Evolutionary conservation across 2,329 filamentous ascomycete genomes (phyloP).

Genomic region (Arthrobotrys musiformis): DNA sequence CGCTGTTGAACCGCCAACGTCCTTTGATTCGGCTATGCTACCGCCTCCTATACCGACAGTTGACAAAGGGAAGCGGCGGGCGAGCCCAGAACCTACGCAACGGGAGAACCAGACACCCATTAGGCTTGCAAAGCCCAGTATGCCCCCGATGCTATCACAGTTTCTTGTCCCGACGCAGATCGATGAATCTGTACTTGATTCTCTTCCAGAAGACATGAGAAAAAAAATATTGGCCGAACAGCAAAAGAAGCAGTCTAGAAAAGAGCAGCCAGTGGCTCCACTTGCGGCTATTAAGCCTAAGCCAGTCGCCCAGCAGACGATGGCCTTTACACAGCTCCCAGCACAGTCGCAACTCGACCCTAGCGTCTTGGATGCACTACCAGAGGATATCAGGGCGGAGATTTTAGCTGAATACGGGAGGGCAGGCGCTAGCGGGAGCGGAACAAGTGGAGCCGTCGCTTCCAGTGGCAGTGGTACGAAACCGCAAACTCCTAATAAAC

Average conservation of each 20-base stretch:
- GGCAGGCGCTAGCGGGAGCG: constrained; percentile 29
- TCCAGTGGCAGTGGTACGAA: constrained; percentile 58
- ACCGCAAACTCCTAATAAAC: constrained; percentile 70
- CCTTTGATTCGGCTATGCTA: constrained; percentile 66
- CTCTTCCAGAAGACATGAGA: constrained; percentile 84
- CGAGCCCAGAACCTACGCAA: constrained; percentile 59
- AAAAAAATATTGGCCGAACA: constrained; percentile 75
- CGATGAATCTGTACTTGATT: constrained; percentile 82
- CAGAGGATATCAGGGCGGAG: constrained; percentile 85
- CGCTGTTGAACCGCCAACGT: constrained; percentile 64
- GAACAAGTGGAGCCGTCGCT: constrained; percentile 37
- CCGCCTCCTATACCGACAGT: constrained; percentile 57
- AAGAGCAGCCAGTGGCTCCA: constrained; percentile 57
- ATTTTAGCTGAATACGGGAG: constrained; percentile 76
- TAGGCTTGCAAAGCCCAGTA: constrained; percentile 73
- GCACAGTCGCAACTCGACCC: constrained; percentile 83
- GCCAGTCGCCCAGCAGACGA: constrained; percentile 61
- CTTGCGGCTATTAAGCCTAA: constrained; percentile 59
- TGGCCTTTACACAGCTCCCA: constrained; percentile 59
- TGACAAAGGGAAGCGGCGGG: constrained; percentile 62
- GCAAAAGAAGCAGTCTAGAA: constrained; percentile 58
- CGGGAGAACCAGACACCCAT: constrained; percentile 69
- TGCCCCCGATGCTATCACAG: constrained; percentile 77
- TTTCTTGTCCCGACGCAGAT: constrained; percentile 88
- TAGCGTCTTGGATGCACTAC: constrained; percentile 83